Conservation (phyloP, 495 filamentous ascomycete genomes). For the Aspergillus haitiensis region DNA sequence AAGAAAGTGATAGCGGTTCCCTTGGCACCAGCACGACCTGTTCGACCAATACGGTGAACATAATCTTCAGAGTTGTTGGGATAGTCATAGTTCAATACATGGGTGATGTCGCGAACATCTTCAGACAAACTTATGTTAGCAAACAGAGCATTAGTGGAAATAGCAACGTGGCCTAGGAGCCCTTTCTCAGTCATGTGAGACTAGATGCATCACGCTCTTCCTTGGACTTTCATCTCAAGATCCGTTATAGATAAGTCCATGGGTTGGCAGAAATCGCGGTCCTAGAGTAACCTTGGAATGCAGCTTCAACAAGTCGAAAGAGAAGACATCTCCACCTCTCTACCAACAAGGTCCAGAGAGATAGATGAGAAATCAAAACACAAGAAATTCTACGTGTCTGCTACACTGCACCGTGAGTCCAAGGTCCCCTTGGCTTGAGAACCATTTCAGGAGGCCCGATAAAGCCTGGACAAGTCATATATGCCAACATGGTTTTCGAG, state of each 20-base stretch:
- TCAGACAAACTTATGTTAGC: constrained; percentile 77
- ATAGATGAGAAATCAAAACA: constrained; percentile 69
- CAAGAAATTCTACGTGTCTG: constrained; percentile 50
- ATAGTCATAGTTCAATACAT: constrained; percentile 99
- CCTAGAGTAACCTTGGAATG: constrained; percentile 68
- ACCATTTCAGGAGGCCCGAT: constrained; percentile 73
- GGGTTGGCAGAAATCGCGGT: constrained; percentile 66
- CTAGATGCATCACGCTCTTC: constrained; percentile 70
- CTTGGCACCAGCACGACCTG: constrained; percentile 85
- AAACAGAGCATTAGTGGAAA: constrained; percentile 48
- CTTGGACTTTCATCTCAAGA: constrained; percentile 61
- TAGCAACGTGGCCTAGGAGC: constrained; percentile 54
- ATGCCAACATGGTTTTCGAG: constrained; percentile 67
- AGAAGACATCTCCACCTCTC: constrained; percentile 70
- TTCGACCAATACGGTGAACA: constrained; percentile 94
- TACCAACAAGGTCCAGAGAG: constrained; percentile 71
- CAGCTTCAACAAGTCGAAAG: constrained; percentile 67
- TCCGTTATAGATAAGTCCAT: constrained; percentile 52
- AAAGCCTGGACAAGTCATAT: constrained; percentile 80
- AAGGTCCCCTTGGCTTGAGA: constrained; percentile 75
- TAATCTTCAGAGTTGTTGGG: constrained; percentile 99
- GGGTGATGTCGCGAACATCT: constrained; percentile 99
- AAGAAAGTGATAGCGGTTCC: constrained; percentile 93
- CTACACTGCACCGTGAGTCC: constrained; percentile 78
- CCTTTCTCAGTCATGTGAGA: constrained; percentile 61